Percentiles rank a stretch among this genome's conserved stretches.
phyloP scores from a whole-genome alignment of 805 yeast genomes.

The Blastobotrys parvus region DNA sequence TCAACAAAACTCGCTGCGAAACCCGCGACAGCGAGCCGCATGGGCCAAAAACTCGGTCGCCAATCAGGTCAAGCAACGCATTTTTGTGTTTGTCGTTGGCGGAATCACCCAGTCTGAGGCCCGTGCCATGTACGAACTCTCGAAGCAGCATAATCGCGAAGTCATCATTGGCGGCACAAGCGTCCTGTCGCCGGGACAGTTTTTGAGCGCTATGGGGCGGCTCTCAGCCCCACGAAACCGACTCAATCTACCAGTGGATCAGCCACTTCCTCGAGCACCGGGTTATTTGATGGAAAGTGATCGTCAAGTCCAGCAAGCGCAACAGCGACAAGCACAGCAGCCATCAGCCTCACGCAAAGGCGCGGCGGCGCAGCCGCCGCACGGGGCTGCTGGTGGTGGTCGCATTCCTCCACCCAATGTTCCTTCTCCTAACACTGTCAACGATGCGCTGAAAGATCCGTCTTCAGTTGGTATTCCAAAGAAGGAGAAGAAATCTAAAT shows the following conservation, averaged over 20 bases:
- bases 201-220: constrained; percentile 24
- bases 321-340: not conserved
- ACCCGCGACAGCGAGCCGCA: constrained; percentile 63
- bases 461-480: constrained; percentile 1
- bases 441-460: constrained; percentile 1
- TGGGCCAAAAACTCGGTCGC: constrained; percentile 51
- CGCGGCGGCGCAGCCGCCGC: constrained; percentile 3
- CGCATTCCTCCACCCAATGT: not conserved
- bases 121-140: constrained; percentile 64
- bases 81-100: constrained; percentile 79
- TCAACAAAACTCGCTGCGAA: constrained; percentile 51
- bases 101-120: constrained; percentile 82
- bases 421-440: not conserved
- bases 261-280: constrained; percentile 25
- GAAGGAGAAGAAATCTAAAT: constrained; percentile 13
- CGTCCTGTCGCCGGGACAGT: constrained; percentile 38
- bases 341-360: not conserved
- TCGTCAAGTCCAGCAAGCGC: constrained; percentile 10
- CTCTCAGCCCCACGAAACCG: constrained; percentile 22
- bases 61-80: constrained; percentile 49
- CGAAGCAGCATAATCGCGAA: constrained; percentile 49
- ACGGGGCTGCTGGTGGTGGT: constrained; percentile 1
- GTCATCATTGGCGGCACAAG: constrained; percentile 77
- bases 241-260: constrained; percentile 26
- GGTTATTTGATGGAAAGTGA: constrained; percentile 25